Evolutionary conservation across 1,284 basidiomycete genomes (phyloP).

Genomic region (Paramarasmius palmivorus): DNA sequence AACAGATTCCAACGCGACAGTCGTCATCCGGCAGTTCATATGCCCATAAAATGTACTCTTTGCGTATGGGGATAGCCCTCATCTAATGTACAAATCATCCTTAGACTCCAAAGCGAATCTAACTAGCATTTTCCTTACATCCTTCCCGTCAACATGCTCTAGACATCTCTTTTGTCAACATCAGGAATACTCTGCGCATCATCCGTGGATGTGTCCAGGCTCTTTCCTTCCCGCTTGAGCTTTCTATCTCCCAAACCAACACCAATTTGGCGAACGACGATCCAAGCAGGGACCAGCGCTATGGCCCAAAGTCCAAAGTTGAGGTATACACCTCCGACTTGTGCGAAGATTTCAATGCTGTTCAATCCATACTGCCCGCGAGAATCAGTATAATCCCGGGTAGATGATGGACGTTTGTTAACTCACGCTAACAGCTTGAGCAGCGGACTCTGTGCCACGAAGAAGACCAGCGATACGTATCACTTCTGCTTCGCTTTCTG

Average conservation of each 20-base stretch:
- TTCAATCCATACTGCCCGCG: conserved; percentile 8
- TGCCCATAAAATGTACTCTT: no score
- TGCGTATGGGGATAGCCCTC: no score
- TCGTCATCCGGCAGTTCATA: no score
- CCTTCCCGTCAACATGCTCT: no score
- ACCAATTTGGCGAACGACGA: conserved; percentile 9
- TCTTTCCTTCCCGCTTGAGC: background rate
- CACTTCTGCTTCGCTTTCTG: conserved; percentile 10
- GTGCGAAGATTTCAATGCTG: conserved; percentile 5
- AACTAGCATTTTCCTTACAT: no score
- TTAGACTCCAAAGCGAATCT: no score
- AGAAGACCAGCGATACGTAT: conserved; percentile 17
- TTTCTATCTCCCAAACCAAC: conserved; percentile 4
- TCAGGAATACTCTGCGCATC: no score
- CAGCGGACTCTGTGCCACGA: conserved; percentile 16
- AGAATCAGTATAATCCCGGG: background rate
- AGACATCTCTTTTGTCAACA: no score
- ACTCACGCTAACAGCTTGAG: conserved; percentile 15
- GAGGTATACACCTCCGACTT: conserved; percentile 8
- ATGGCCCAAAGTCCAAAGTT: conserved; percentile 14
- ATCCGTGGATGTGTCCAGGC: no score
- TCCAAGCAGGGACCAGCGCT: conserved; percentile 11
- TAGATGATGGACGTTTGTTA: background rate
- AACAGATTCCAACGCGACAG: no score
- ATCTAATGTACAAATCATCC: no score